Conservation (phyloP, 2,329 filamentous ascomycete species). For the Neofusicoccum sp. region DNA sequence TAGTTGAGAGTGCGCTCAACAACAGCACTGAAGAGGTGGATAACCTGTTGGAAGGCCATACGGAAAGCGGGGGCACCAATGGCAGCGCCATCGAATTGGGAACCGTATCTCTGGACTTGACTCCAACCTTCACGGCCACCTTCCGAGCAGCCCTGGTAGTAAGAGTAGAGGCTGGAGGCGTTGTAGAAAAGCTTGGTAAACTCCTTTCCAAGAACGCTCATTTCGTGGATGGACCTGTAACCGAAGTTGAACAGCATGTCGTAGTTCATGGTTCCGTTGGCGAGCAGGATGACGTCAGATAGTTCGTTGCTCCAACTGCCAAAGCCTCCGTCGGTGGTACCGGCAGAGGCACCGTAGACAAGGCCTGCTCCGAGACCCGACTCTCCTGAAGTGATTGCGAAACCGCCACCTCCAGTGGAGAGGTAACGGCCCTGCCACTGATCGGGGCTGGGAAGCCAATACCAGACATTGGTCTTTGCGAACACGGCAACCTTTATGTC, state of each 20-base stretch:
- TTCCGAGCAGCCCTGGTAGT: conserved; percentile 57
- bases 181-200: conserved; percentile 44
- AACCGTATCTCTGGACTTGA: conserved; percentile 52
- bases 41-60: conserved; percentile 46
- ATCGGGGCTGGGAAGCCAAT: conserved; percentile 45
- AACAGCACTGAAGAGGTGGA: conserved; percentile 41
- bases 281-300: conserved; percentile 31
- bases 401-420: conserved; percentile 48
- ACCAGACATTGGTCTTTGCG: conserved; percentile 29
- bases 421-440: conserved; percentile 48
- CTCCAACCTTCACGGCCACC: conserved; percentile 51
- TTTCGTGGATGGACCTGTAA: conserved; percentile 53
- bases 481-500: not conserved
- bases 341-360: conserved; percentile 47
- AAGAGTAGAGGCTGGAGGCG: conserved; percentile 40
- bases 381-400: conserved; percentile 43
- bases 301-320: conserved; percentile 45
- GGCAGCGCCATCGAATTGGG: conserved; percentile 48
- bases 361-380: conserved; percentile 42
- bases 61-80: conserved; percentile 50
- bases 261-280: conserved; percentile 53
- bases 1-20: conserved; percentile 43
- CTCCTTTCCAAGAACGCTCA: conserved; percentile 50
- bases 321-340: conserved; percentile 52
- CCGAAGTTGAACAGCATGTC: conserved; percentile 50